Base-by-base conservation (phyloP, 169 alveolate species). In the Plasmodium knowlesi region DNA sequence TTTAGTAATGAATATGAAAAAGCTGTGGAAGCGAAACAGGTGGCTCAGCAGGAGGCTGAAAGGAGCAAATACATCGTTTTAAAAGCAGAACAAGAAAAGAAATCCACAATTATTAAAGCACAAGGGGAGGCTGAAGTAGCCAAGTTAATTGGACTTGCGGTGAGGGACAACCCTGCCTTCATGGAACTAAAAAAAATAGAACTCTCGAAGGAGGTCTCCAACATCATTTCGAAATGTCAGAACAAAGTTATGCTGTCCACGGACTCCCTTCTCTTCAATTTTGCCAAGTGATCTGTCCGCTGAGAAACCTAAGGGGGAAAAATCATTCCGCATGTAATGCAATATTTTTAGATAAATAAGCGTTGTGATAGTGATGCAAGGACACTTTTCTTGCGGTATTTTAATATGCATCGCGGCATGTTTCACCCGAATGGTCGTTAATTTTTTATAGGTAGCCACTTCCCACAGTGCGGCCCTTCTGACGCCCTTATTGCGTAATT, bases 11-110 rank as follows among this genome's bases (percentile, higher is more conserved):
- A 97, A 89, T 98, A 97, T 85, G 99, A 98, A 86, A 97, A 97
- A 94, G 99, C 99, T 1, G 99, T 98, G 53, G 99, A 99, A 97
- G 98, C 99, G 39, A 99, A 99, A 96, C 99, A 99, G 95, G 99
- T 99, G 16, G 99, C 99, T 10, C 98, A 98, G 94, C 99, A 99
- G 95, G 99, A 98, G 82, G 99, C 99, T 8, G 99, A 98, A 95
- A 96, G 99, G 92, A 99, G 99, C 43, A 98, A 98, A 97, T 99
- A 98, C 96, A 89, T 98, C 28, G 99, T 98, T 67, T 96, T 97
- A 93, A 96, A 98, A 95, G 99, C 99, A 3, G 97, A 96, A 76
- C 99, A 99, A 93, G 99, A 98, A 95, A 99, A 98, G 95, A 98
- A 98, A 94, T 94, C 98, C 82, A 98, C 98, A 50, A 98, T 99